Base-by-base conservation (phyloP, 192 early-diverging fungal genomes). In the Backusella morwellensis region DNA sequence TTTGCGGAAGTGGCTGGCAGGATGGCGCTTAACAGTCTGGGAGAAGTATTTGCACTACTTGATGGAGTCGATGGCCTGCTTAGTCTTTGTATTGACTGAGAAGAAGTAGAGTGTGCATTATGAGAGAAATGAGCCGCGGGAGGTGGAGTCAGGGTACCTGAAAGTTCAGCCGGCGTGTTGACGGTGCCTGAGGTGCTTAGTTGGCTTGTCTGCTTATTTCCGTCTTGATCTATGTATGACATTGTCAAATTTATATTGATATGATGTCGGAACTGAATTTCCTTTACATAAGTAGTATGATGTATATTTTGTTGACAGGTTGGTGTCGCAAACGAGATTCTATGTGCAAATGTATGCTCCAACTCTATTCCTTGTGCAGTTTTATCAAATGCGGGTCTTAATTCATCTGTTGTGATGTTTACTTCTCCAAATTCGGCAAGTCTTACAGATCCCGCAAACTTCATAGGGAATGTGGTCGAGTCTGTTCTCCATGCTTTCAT, bases 201-300 rank as follows among this genome's bases (percentile, higher is more conserved):
- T 14, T 56, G 35, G 12, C 29, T 72, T 42, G 42, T 17, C 6
- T 36, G 50, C 23, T 19, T n/a, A 56, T 36, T 63, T n/a, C 56
- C 56, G 5, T 32, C 52, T 59, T 68, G 38, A 50, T 78, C 77
- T 11, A 63, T 29, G 19, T 77, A 70, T 6, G 80, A 81, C 11
- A 81, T 36, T 23, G 56, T 40, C 11, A 81, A 42, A 63, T 72
- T 68, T 50, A 81, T 77, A 21, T 73, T 52, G 17, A 81, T 34
- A 47, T 74, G 68, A 29, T 81, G 80, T 42, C 75, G 42, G 36
- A 81, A 74, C 38, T 74, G 66, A 17, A 81, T 81, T 35, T 81
- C 80, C 35, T 73, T 63, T 36, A 71, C 68, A 21, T 71, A 68
- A 44, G 80, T 81, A 19, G 80, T 70, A 23, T 77, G 80, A 26